Evolutionary conservation across 2,329 filamentous ascomycete genomes (phyloP), one percentile per base, ranked within the genome.

Genomic region (Chaetomiaceae sp.): DNA sequence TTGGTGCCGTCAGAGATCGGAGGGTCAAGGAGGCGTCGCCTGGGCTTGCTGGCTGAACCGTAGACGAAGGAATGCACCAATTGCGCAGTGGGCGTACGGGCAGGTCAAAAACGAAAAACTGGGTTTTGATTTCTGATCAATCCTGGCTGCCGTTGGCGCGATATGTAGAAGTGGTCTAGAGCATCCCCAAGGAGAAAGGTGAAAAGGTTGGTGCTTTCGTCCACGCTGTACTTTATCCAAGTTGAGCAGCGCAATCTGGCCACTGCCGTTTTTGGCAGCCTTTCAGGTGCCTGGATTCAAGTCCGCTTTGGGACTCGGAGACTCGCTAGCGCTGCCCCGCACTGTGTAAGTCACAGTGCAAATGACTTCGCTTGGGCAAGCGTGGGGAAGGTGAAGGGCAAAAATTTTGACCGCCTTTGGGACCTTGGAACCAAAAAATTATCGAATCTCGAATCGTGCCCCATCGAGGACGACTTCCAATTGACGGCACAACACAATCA

Each of bases 361-460:
- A 12, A 3, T 15, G 6, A n/a, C 14, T 25, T 34, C 22, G n/a
- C 38, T 43, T 37, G 25, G 12, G 25, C 14, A 27, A 34, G n/a
- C 27, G 47, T 45, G 42, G 49, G 39, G 53, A 42, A 29, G 44
- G 25, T 22, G 6, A 17, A 23, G 38, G 51, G 57, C 55, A 61
- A 52, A 59, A 61, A 33, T 47, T 52, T 56, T 57, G 54, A 60
- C 59, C 57, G 59, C 59, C 46, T 55, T 59, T 45, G 52, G 37
- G 42, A 42, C 22, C 36, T 23, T 53, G 31, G 51, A 17, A 27
- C 51, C 43, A 29, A 61, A 59, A 61, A 61, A 58, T 54, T 52
- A 31, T 49, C 36, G 33, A 42, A 22, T 9, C 27, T 39, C 11
- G 33, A 55, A 38, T 15, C 29, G 43, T 29, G 19, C 37, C 33